Base-by-base conservation (phyloP, 2,329 filamentous ascomycete genomes). In the Ceratocystis cacaofunesta region DNA sequence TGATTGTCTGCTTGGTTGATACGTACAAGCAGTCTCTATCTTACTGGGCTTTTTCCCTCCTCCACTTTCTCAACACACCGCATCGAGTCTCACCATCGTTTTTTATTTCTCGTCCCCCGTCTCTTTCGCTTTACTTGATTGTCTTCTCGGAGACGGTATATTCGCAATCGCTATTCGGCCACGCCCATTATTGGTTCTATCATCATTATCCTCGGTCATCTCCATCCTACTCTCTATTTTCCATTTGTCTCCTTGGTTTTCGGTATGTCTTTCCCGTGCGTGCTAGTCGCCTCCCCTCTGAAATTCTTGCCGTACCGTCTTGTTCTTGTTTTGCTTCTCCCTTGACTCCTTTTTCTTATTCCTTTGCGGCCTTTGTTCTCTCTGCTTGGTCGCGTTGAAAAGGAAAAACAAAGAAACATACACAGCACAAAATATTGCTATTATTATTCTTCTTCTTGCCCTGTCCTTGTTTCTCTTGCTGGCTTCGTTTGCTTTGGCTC, bases 301-400 rank as follows among this genome's bases (percentile, higher is more conserved):
- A 41, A 22, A 41, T 61, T 44, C 58, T 61, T 61, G 17, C 52
- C 10, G 52, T 57, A 19, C 19, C 52, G 5, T 57, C 19, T 17
- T 48, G 19, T 1, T 44, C 22, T 22, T 50, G 46, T 50, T 50
- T 50, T 67, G 58, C 46, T 48, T 52, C 58, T 61, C 28, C 44
- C 22, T 41, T 62, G 65, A 46, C 30, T 46, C 44, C 22, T 41
- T 62, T 65, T 43, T 22, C 36, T 12, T n/a, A 32, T 57, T 46
- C 8, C 25, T 63, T 57, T 43, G 22, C 58, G 44, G 43, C 46
- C 30, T 48, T 48, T 48, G 44, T 19, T 46, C 15, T 46, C 30
- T 48, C 44, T 48, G n/a, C 44, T 19, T 17, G 17, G 46, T 22
- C 46, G 46, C 46, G n/a, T 8, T 19, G 10, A 8, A 50, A 8